Base-by-base conservation (phyloP, 106 monocot genomes). In the Chionographis japonica region DNA sequence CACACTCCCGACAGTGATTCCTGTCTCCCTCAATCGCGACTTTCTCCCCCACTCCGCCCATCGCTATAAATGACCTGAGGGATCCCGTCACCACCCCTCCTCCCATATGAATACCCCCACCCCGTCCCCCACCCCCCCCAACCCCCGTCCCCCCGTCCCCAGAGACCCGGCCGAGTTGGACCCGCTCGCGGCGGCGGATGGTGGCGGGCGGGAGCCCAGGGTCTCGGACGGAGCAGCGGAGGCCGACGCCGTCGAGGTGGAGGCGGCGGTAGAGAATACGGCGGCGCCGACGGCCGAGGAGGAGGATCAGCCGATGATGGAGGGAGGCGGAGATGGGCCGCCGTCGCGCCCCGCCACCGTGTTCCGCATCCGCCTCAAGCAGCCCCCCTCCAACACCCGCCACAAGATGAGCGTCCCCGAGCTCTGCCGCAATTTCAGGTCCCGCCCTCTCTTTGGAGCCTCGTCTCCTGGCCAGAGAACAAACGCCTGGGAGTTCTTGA, bases 401-500 rank as follows among this genome's bases (percentile, higher is more conserved):
- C 90, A 87, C 60, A 98, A 90, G 87, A 98, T 98, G 97, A 86
- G 80, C 60, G 97, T 98, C 39, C 97, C 97, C 10, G 92, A 90
- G 78, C 89, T 98, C 17, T 97, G 97, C 78, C 78, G 97, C 49
- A 97, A 97, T 53, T 97, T 97, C 80, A 97, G 95, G 95, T 86
- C 53, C 62, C 27, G 4, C 5, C 41, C 51, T 14, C 12, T 4
- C 16, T 50, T 3, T 20, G 5, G 19, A 15, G 1, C 41, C 10
- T 27, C 11, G n/a, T 14, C 1, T 4, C 19, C 11, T 56, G 11
- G 8, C 52, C 2, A 0, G 27, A 27, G 27, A 27, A 27, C 27
- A 27, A 1, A 27, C 1, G 27, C 1, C 27, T 27, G 0, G 27
- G 27, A 27, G 27, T 27, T 27, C 27, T 27, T 27, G 27, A 27